These are phyloP conservation scores for Cladophialophora yegresii DNA, from an alignment of 2,329 filamentous ascomycete genomes.

Conservation along the genomic window DNA sequence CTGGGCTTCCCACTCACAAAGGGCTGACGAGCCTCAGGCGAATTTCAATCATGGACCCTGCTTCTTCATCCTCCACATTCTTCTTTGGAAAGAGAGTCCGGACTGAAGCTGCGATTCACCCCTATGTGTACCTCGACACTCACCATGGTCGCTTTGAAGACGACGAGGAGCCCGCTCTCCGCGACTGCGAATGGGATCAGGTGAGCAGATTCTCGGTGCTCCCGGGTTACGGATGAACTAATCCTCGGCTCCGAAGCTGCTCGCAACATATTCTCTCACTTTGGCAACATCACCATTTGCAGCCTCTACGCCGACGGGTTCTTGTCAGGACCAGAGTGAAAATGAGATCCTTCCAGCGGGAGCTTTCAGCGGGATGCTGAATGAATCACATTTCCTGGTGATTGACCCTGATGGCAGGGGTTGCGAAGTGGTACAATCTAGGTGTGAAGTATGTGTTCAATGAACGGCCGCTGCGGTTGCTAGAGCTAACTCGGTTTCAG, in stretches of 20 bases:
- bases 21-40: background rate
- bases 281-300: background rate
- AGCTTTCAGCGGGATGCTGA: background rate
- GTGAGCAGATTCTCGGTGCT: background rate
- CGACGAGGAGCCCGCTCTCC: background rate
- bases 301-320: background rate
- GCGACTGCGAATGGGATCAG: background rate
- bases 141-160: background rate
- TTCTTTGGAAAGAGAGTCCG: background rate
- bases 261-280: background rate
- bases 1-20: background rate
- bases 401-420: slow-evolving; percentile 5
- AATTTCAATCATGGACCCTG: background rate
- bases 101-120: background rate
- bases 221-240: background rate
- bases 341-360: background rate
- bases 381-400: background rate
- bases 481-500: background rate
- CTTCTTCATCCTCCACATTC: background rate
- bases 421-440: slow-evolving; percentile 12
- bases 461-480: background rate
- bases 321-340: background rate
- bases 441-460: slow-evolving; percentile 5
- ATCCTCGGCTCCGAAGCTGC: background rate
- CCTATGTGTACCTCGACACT: background rate